Base-by-base conservation (phyloP, 2,329 filamentous ascomycete species). In the Arthrobotrys sinensis region DNA sequence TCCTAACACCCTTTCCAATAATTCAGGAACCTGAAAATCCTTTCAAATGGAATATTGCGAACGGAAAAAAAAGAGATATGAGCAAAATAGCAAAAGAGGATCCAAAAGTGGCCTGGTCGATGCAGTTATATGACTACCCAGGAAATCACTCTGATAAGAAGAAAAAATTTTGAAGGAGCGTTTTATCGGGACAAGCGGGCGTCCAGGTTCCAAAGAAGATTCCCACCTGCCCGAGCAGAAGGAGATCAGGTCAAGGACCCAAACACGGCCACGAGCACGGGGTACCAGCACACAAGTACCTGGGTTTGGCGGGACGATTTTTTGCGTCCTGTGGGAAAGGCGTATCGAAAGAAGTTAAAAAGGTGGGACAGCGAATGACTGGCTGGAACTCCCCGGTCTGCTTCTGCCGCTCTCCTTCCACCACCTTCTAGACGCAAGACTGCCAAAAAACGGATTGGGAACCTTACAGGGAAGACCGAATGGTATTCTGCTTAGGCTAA, bases 231-330 rank as follows among this genome's bases (percentile, higher is more conserved):
- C 52, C 8, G 36, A 60, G 52, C 55, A 60, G 55, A 57, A 57
- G 24, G 52, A 60, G 19, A 28, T 40, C 34, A 60, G 53, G 53
- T 60, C 53, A 60, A 60, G 55, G 36, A 40, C 36, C 55, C 55
- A 24, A 24, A n/a, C 45, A 43, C 55, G 55, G 36, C 48, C 64
- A 67, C 48, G 34, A 52, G 64, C 36, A 52, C 64, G 21, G n/a
- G 28, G 34, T 67, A 67, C 60, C 43, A 46, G 65, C 19, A 48
- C 16, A 46, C 21, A 72, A 46, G 68, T 62, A 66, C 71, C 53
- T 76, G 71, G 52, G 53, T 68, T 76, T 76, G 40, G 71, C 53
- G 55, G 71, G 71, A 68, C 71, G 64, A 68, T 67, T 62, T 68
- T 40, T 38, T 63, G 12, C 57, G 53, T 46, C 64, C 43, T 64